phyloP scores from a whole-genome alignment of 805 yeast species.

The Ogataea populi-albae region DNA sequence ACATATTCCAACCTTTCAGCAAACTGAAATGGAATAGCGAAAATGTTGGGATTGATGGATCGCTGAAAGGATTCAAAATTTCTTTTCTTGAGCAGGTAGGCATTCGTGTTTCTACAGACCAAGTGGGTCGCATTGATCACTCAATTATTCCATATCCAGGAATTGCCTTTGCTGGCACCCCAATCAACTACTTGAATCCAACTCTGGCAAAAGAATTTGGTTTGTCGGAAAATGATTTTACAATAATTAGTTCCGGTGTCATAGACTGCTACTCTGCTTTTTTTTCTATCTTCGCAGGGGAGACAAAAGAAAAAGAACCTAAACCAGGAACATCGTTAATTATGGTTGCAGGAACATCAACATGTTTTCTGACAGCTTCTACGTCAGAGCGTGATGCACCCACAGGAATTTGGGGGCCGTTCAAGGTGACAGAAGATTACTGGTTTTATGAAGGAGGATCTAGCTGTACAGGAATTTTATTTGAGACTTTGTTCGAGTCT shows the following conservation, averaged over 20 bases:
- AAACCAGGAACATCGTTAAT: conserved; percentile 31
- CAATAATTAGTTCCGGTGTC: conserved; percentile 48
- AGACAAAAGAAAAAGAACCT: not conserved
- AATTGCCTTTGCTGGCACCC: conserved; percentile 34
- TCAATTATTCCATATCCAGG: conserved; percentile 11
- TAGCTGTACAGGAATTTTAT: conserved; percentile 55
- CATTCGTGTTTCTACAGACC: conserved; percentile 13
- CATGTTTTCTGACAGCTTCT: conserved; percentile 46
- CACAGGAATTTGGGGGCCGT: conserved; percentile 64
- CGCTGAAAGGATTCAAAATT: conserved; percentile 49
- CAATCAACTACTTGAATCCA: conserved; percentile 20
- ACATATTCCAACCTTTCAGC: not conserved
- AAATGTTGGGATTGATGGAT: conserved; percentile 51
- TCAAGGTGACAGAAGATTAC: conserved; percentile 32
- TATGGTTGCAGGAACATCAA: conserved; percentile 62
- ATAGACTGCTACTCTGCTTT: conserved; percentile 62
- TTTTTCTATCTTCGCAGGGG: conserved; percentile 32
- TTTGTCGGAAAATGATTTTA: conserved; percentile 7
- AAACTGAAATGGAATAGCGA: conserved; percentile 4
- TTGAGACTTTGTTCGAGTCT: conserved; percentile 44
- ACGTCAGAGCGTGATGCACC: conserved; percentile 10
- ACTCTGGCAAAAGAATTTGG: conserved; percentile 6
- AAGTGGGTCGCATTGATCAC: conserved; percentile 33
- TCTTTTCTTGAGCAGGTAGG: conserved; percentile 12
- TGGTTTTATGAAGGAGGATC: conserved; percentile 54